Evolutionary conservation across 1,284 basidiomycete species (phyloP), one percentile per base, ranked within the genome.

Genomic region (Microbotryomycetes sp.): DNA sequence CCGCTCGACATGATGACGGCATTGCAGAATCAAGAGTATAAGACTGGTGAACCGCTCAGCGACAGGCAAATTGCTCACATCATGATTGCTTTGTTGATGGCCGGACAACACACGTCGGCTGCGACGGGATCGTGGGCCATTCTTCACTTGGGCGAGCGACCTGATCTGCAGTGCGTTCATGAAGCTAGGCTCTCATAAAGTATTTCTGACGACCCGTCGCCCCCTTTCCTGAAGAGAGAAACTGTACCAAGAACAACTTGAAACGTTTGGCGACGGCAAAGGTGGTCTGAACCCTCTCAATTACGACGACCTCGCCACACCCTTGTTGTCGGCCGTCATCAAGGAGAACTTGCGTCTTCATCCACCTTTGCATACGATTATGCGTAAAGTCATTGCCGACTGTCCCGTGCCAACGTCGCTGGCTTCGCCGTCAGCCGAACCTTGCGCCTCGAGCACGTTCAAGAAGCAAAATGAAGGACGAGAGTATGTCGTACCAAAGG

Each of bases 41-140:
- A 90, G 71, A 82, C 86, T 72, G 96, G 96, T 52, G 80, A 83
- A 46, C 74, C 80, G 1, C 81, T 98, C 31, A 82, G 81, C 54
- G 91, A 97, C 73, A 85, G 89, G 67, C 92, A 97, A 76, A 88
- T 98, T 65, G 91, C 96, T 0, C 94, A 97, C 73, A 93, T 97
- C 74, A 86, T 98, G 87, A 77, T 79, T 59, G 77, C 76, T 1
- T 66, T 78, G n/a, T 72, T 78, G n/a, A 76, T 77, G 75, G 94
- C 94, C 45, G 96, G 96, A 27, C 96, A 99, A 78, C 96, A 98
- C 78, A 99, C 96, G 0, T 90, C 87, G 70, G 93, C 91, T 21
- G 88, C 94, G 0, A 89, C 91, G 11, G 85, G 85, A 26, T 86
- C 90, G 4, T 99, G 96, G 96, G 77, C 87, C n/a, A 79, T 98